Base-by-base conservation (phyloP, 257 asterid species). In the Ehretia macrophylla region DNA sequence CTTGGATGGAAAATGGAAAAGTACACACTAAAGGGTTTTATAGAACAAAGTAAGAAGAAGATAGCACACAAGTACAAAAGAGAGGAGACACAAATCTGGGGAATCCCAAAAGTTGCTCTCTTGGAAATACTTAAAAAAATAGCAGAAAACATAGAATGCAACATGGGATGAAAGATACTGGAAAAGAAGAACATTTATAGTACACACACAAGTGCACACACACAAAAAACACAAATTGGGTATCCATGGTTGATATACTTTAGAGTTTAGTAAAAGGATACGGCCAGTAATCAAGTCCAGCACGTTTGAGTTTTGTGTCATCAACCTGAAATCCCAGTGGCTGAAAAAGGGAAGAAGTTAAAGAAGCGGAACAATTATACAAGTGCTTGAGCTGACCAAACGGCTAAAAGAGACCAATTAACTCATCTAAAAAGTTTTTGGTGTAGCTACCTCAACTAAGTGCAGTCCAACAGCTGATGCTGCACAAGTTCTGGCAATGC, bases 251-350 rank as follows among this genome's bases (percentile, higher is more conserved):
- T 39, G 22, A 14, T 16, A 17, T 27, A 38, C 13, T 17, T 4
- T 32, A n/a, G 19, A 8, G n/a, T n/a, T n/a, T n/a, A n/a, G n/a
- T n/a, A n/a, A 22, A 72, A 66, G 97, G 99, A 93, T 93, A 93
- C 95, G 97, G 99, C 99, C 99, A 83, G 77, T 93, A 89, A 76
- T 86, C 97, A 60, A 89, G 94, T 72, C 99, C 99, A 62, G 99
- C 99, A 19, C 96, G 90, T 79, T 85, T 93, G 53, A 84, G 56
- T 77, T 89, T 93, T 48, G 95, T 68, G 68, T 81, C 88, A 74
- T 89, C 96, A 50, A 89, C 79, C 81, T 82, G 85, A 74, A 89
- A 89, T 19, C 99, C 97, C 71, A 89, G 60, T n/a, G 97, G 99
- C 97, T 93, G 84, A 64, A 77, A 50, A 55, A 59, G 56, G 56